Percentiles rank a stretch among this genome's conserved stretches.
phyloP scores from a whole-genome alignment of 352 stramenopile genomes.

The Globisporangium cederbergense region DNA sequence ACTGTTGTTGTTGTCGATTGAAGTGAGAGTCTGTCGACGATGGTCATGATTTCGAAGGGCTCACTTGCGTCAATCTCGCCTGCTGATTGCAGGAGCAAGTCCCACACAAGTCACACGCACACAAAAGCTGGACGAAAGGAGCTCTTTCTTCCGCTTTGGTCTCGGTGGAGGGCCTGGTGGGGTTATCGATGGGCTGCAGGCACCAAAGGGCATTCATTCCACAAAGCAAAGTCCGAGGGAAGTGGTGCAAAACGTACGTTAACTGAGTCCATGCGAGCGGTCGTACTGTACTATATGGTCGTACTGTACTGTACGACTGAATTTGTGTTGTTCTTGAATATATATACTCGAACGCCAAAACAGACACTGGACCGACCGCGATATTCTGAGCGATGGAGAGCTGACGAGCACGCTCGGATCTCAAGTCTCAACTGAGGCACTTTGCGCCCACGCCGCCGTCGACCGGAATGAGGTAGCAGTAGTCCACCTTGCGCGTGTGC shows the following conservation, averaged over 20 bases:
- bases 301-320: not conserved
- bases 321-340: not conserved
- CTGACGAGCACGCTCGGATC: too few species aligned
- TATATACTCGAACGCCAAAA: not conserved
- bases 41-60: not conserved
- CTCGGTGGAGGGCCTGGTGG: not conserved
- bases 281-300: not conserved
- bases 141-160: not conserved
- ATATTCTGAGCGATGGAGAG: not conserved
- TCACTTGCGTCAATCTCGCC: not conserved
- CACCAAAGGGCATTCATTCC: not conserved
- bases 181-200: not conserved
- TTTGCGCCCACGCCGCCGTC: conserved; percentile 11
- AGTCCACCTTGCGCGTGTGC: conserved; percentile 8
- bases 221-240: not conserved
- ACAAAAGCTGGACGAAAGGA: conserved; percentile 3
- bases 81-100: not conserved
- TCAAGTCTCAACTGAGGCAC: conserved; percentile 1
- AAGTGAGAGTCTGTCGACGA: not conserved
- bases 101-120: conserved; percentile 8
- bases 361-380: not conserved
- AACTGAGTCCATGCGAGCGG: not conserved
- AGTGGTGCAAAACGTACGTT: not conserved
- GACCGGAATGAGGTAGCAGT: conserved; percentile 12
- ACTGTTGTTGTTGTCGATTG: conserved; percentile 1